A percentile compares a stretch with the other conserved stretches of the same genome.
These are phyloP conservation scores for Penicillium dipodomyicola DNA, from an alignment of 495 filamentous ascomycete species.

Conservation along the genomic window DNA sequence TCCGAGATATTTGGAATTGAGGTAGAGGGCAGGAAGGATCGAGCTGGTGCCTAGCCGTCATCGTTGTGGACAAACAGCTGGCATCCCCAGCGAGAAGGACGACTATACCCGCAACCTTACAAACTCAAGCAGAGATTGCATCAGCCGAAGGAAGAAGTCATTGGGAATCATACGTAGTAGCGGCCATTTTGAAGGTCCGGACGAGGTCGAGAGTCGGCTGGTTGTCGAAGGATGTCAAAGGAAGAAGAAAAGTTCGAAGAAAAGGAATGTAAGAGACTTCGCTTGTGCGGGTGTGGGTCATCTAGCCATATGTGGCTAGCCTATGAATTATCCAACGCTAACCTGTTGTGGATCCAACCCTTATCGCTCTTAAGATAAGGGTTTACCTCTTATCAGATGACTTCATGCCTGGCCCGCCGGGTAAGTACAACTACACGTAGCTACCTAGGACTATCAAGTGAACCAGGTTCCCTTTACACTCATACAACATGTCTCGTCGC, in stretches of 20 bases:
- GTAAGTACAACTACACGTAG: neutral
- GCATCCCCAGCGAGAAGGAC: conserved; percentile 74
- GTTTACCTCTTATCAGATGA: neutral
- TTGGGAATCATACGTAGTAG: conserved; percentile 62
- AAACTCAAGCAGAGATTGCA: conserved; percentile 42
- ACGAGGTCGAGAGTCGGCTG: conserved; percentile 42
- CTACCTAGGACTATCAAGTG: neutral
- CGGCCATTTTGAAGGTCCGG: conserved; percentile 49
- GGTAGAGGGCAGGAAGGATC: conserved; percentile 67
- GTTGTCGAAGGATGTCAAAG: conserved; percentile 42
- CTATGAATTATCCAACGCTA: conserved; percentile 4
- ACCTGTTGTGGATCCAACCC: conserved; percentile 21
- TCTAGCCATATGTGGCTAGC: conserved; percentile 27
- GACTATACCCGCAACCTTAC: conserved; percentile 64
- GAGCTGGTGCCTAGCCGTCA: conserved; percentile 66
- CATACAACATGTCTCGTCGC: conserved; percentile 47
- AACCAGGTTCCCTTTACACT: neutral
- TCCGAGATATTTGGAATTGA: conserved; percentile 32
- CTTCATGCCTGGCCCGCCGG: neutral
- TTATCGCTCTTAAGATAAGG: conserved; percentile 22
- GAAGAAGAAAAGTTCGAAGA: conserved; percentile 29
- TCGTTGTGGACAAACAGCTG: conserved; percentile 24
- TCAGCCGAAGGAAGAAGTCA: conserved; percentile 40
- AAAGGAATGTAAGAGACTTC: conserved; percentile 28
- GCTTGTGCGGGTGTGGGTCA: conserved; percentile 36